These are phyloP conservation scores for Aspergillus sp. DNA, from an alignment of 2,329 filamentous ascomycete genomes.

Conservation along the genomic window DNA sequence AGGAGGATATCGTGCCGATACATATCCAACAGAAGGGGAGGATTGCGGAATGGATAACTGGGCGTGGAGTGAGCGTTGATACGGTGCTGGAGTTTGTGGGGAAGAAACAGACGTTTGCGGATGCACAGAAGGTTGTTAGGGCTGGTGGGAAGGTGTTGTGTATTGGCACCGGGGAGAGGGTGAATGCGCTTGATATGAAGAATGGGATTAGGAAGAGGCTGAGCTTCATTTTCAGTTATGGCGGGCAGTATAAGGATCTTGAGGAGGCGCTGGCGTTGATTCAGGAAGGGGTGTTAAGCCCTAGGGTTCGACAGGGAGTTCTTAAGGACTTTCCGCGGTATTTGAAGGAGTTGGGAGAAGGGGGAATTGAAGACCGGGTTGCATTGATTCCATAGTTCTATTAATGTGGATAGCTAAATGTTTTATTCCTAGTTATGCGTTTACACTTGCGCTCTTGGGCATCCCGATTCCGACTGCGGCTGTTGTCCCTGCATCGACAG, in stretches of 20 bases:
- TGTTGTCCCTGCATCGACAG: slow-evolving; percentile 51
- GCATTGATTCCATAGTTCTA: slow-evolving; percentile 7
- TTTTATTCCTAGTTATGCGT: slow-evolving; percentile 15
- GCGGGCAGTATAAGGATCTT: slow-evolving; percentile 43
- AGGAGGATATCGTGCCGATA: slow-evolving; percentile 28
- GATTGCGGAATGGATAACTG: slow-evolving; percentile 28
- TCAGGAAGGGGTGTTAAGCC: slow-evolving; percentile 32
- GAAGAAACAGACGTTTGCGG: slow-evolving; percentile 38
- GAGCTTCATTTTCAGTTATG: slow-evolving; percentile 46
- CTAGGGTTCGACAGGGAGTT: slow-evolving; percentile 34
- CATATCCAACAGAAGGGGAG: too few relatives aligned
- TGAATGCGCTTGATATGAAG: slow-evolving; percentile 48
- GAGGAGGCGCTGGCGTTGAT: slow-evolving; percentile 30
- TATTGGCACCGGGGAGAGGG: slow-evolving; percentile 40
- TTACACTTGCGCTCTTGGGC: slow-evolving; percentile 39
- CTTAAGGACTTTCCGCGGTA: slow-evolving; percentile 35
- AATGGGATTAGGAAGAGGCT: slow-evolving; percentile 45
- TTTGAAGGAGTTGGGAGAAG: slow-evolving; percentile 35
- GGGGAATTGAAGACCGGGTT: slow-evolving; percentile 31
- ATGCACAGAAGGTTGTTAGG: slow-evolving; percentile 31
- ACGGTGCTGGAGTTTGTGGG: slow-evolving; percentile 37
- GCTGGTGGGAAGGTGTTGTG: slow-evolving; percentile 37
- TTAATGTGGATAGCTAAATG: neutral
- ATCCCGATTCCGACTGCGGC: slow-evolving; percentile 43
- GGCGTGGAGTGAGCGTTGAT: slow-evolving; percentile 28